phyloP scores from a whole-genome alignment of 2,329 filamentous ascomycete species.

The Knoxdaviesia proteae region DNA sequence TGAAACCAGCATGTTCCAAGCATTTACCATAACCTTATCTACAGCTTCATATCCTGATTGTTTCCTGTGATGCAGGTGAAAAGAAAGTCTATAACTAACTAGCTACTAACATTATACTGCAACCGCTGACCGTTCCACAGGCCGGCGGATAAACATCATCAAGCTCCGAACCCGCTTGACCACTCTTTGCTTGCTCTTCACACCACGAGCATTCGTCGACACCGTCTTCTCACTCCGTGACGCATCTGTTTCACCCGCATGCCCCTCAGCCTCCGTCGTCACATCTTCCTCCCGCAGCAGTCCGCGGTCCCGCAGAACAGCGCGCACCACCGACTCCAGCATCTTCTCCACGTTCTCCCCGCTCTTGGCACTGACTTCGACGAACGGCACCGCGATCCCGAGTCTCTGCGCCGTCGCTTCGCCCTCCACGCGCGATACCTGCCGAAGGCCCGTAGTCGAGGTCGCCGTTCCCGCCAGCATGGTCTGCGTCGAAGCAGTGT shows the following conservation, averaged over 20 bases:
- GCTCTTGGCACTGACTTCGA: slow-evolving; percentile 53
- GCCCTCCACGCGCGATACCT: slow-evolving; percentile 21
- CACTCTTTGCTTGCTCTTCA: background rate
- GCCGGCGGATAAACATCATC: background rate
- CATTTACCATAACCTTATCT: too few species aligned
- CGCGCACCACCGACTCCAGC: slow-evolving; percentile 37
- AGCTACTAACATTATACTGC: too few species aligned
- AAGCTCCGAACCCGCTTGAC: background rate
- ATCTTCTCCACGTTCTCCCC: slow-evolving; percentile 48
- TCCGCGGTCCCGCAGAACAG: background rate
- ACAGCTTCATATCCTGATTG: too few species aligned
- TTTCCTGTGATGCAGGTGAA: too few species aligned
- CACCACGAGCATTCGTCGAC: too few species aligned
- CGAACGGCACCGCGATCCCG: slow-evolving; percentile 48
- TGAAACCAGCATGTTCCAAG: too few species aligned
- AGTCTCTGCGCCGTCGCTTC: slow-evolving; percentile 37
- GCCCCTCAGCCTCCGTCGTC: too few species aligned
- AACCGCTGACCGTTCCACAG: too few species aligned
- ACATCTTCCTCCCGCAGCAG: background rate
- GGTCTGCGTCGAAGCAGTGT: background rate
- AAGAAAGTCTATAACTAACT: too few species aligned
- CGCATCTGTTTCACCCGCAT: too few species aligned
- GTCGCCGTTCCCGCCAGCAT: background rate
- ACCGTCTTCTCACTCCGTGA: too few species aligned
- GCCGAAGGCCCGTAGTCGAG: slow-evolving; percentile 9